Base-by-base conservation (phyloP, 1,284 basidiomycete species). In the Rhodotorula sp. region DNA sequence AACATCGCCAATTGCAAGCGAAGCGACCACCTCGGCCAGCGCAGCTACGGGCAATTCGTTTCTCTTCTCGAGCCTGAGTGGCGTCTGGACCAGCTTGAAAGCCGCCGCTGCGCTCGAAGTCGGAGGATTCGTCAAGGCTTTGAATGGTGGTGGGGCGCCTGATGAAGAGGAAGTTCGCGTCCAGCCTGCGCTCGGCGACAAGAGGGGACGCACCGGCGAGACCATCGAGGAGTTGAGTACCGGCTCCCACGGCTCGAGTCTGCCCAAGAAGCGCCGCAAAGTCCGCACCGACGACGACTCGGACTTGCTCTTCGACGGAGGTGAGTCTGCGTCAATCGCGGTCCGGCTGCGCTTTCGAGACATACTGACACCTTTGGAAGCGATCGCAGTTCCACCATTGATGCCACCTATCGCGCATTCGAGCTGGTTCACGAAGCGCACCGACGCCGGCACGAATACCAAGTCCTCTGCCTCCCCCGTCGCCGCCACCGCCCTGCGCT, bases 371-470 rank as follows among this genome's bases (percentile, higher is more conserved):
- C 14, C 3, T 43, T 3, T 16, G 6, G 3, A 18, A 0, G 1
- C 16, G 39, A 43, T 8, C 3, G 8, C 56, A 67, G 66, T 62
- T 1, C 66, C 66, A 4, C 61, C 66, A 5, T 56, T 63, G 21
- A 67, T 63, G 61, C 66, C 66, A 21, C 66, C 66, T n/a, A 62
- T 62, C 47, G 62, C 66, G 31, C 60, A 67, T 7, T 16, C 31
- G 7, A 21, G 5, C 46, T 6, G 26, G 14, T 67, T 48, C 59
- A 26, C 43, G 39, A 43, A 47, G 16, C 14, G 29, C 31, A 43
- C 39, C 39, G 39, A 43, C 39, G 12, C 39, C 39, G 39, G 39
- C 12, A 0, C 39, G 6, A 1, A 34, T 34, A 34, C 34, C 39
- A 43, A 10, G 10, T 43, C 39, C 10, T 5, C 21, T n/a, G 34